A percentile compares a stretch with the other conserved stretches of the same genome.
Evolutionary conservation across 108 stramenopile genomes (phyloP).

Genomic region (Nitzschia palea): DNA sequence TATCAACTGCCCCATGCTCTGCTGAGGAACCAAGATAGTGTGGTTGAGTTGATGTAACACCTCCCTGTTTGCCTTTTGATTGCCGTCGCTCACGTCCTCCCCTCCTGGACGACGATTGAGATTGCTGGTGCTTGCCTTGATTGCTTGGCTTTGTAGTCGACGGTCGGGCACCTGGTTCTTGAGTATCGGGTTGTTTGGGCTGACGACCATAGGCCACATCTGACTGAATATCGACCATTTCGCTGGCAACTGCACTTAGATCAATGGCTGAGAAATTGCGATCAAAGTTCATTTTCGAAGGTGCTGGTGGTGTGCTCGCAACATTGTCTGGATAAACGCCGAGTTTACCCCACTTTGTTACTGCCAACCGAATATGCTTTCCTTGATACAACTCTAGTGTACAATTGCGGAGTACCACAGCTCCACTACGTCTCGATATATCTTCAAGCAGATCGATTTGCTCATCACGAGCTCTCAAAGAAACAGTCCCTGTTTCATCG

Average conservation of each 20-base stretch:
- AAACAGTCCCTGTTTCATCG: conserved; percentile 75
- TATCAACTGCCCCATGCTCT: background rate
- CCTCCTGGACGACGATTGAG: background rate
- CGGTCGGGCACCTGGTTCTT: background rate
- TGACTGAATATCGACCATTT: conserved; percentile 32
- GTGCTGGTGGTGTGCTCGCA: conserved; percentile 78
- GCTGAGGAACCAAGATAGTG: background rate
- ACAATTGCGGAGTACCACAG: conserved; percentile 78
- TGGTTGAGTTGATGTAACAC: background rate
- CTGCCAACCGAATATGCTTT: conserved; percentile 72
- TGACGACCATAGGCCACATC: conserved; percentile 10
- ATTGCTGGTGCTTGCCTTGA: conserved; percentile 6
- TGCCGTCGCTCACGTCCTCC: conserved; percentile 10
- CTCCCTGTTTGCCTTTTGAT: background rate
- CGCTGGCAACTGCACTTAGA: conserved; percentile 62
- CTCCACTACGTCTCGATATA: conserved; percentile 54
- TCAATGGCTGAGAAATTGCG: conserved; percentile 74
- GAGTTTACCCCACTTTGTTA: conserved; percentile 90
- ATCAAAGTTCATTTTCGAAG: conserved; percentile 64
- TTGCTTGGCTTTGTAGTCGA: conserved; percentile 1
- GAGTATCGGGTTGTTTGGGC: conserved; percentile 7
- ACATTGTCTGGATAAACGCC: conserved; percentile 72
- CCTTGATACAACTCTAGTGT: conserved; percentile 82
- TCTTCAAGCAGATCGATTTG: conserved; percentile 75
- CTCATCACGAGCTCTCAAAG: conserved; percentile 79